Base-by-base conservation (phyloP, 2,329 filamentous ascomycete species). In the Corinectria fuckeliana region DNA sequence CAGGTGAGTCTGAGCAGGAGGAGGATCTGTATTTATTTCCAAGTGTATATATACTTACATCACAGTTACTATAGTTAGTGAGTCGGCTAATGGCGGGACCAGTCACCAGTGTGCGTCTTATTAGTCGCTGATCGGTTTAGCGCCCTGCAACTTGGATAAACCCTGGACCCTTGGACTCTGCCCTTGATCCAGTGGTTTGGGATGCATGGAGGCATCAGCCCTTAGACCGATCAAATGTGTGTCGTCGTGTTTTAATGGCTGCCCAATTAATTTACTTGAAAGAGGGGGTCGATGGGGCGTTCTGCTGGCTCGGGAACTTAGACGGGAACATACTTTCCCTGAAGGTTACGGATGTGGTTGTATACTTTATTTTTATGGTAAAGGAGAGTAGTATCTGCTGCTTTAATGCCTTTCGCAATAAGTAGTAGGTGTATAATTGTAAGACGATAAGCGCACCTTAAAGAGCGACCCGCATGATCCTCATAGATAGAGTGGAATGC, bases 401-500 rank as follows among this genome's bases (percentile, higher is more conserved):
- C 39, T 63, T 78, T 69, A n/a, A 78, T 66, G 14, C 75, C 76
- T 62, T 80, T 79, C n/a, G 75, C 74, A 3, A 79, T 70, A 26
- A 78, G n/a, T n/a, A n/a, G n/a, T n/a, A n/a, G n/a, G 67, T 47
- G 73, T 77, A 44, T 79, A 79, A 38, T 75, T 72, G 36, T 74
- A 50, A 5, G 69, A 67, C 5, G 71, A 69, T 2, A 79, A 64
- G n/a, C 73, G 63, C 10, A 79, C 42, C 65, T 79, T 78, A 63
- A 77, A 78, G 48, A 79, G 70, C 18, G 71, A 67, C 2, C 75
- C 72, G 18, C 70, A 25, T 10, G 68, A 47, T 3, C 74, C 72
- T 9, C 63, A 66, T 6, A 71, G n/a, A 60, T 76, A 66, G 23
- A 78, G 70, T 0, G 69, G 72, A 20, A 53, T 45, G 28, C 41